These are phyloP conservation scores for Penstemon davidsonii DNA, from an alignment of 257 asterid genomes.

Conservation along the genomic window DNA sequence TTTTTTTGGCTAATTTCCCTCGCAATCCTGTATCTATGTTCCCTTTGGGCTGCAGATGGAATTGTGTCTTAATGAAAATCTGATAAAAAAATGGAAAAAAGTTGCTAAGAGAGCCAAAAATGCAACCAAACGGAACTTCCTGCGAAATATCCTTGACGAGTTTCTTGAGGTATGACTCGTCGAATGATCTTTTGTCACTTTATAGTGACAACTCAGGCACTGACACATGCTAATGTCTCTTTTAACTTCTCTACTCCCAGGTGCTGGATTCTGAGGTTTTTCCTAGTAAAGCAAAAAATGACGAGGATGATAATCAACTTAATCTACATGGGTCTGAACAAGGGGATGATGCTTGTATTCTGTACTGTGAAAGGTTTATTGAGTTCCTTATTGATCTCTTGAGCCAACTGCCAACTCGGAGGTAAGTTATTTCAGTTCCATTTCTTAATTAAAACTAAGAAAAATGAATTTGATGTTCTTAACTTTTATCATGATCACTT, in stretches of 20 bases:
- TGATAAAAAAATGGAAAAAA: conserved; percentile 80
- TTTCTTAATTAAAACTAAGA: neutral
- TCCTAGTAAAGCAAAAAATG: conserved; percentile 37
- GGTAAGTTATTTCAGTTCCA: conserved; percentile 43
- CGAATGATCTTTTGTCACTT: conserved; percentile 12
- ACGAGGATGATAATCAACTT: conserved; percentile 39
- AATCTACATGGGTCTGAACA: conserved; percentile 39
- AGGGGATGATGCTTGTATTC: conserved; percentile 69
- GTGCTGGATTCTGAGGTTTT: conserved; percentile 83
- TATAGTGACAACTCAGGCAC: conserved; percentile 13
- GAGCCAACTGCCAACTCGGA: conserved; percentile 98
- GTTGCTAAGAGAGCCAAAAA: conserved; percentile 73
- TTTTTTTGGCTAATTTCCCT: conserved; percentile 12
- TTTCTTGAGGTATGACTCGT: conserved; percentile 67
- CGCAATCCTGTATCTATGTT: conserved; percentile 23
- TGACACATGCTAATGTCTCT: conserved; percentile 25
- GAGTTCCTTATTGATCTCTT: conserved; percentile 97
- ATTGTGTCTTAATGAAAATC: conserved; percentile 72
- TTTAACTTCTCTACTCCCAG: conserved; percentile 40
- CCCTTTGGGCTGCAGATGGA: conserved; percentile 60
- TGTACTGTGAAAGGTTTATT: conserved; percentile 96
- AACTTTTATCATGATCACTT: neutral
- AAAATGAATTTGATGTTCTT: conserved; percentile 13
- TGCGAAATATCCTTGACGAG: conserved; percentile 84
- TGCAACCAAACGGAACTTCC: conserved; percentile 60